Evolutionary conservation across 2,329 filamentous ascomycete genomes (phyloP), one percentile per base, ranked within the genome.

Genomic region (Thielaviopsis punctulata): DNA sequence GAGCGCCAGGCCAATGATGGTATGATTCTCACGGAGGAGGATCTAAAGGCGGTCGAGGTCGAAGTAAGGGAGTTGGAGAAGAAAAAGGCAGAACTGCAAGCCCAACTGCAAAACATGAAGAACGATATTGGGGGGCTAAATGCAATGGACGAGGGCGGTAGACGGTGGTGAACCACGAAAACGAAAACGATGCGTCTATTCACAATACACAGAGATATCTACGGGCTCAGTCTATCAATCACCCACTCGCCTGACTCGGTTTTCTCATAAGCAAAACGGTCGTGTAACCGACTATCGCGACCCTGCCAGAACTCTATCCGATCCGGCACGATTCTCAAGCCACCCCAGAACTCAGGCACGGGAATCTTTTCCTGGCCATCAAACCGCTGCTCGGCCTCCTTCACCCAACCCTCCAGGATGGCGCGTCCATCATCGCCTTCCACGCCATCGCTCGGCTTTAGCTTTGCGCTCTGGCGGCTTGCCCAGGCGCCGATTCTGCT

Each of bases 291-390:
- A 68, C 83, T 95, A 63, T 86, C 77, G 60, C 92, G 77, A 2
- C 92, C 92, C 72, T 95, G 89, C 80, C 92, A 98, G 65, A 98
- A 98, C 73, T 98, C 92, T 48, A 98, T 75, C 60, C 79, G 77
- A 62, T 88, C 84, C 0, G 92, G 90, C 57, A 89, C 74, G 55
- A 98, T 76, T 59, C 90, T 79, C 64, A 95, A 64, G 0, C 92
- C 92, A 25, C 92, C 92, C 92, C 92, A 98, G 64, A 95, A 95
- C 9, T 85, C 82, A 3, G 92, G 92, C 48, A 95, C 80, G 1
- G 89, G 89, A 58, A 98, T 94, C 53, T 84, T 68, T 24, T 94
- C 84, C 57, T 76, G 62, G 1, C 79, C 85, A 43, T 81, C 75
- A 63, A 95, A 98, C 59, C 70, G 74, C 64, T 75, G 69, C 69